These are phyloP conservation scores for Globisporangium middletonii DNA, from an alignment of 352 stramenopile species.

Conservation along the genomic window DNA sequence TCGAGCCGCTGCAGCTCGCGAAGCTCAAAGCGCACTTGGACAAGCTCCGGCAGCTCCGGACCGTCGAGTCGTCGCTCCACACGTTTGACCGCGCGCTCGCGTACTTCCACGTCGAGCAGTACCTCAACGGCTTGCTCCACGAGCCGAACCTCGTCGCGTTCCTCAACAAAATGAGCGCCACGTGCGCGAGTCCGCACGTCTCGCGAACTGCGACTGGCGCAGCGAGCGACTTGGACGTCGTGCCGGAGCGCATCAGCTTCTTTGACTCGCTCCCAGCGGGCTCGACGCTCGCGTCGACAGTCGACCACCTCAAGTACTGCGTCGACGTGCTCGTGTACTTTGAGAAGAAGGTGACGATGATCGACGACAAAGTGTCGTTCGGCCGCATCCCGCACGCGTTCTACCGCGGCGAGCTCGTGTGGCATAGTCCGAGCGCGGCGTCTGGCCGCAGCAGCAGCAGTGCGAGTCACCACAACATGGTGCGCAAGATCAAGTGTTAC, in stretches of 20 bases:
- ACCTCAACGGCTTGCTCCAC: slow-evolving; percentile 73
- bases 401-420: slow-evolving; percentile 69
- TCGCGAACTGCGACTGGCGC: neutral
- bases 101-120: slow-evolving; percentile 82
- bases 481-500: slow-evolving; percentile 70
- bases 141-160: slow-evolving; percentile 55
- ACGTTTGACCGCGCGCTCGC: slow-evolving; percentile 73
- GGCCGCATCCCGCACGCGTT: slow-evolving; percentile 71
- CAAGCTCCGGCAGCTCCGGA: slow-evolving; percentile 68
- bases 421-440: slow-evolving; percentile 29
- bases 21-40: slow-evolving; percentile 64
- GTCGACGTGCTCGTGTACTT: slow-evolving; percentile 84
- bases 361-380: slow-evolving; percentile 53
- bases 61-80: slow-evolving; percentile 69
- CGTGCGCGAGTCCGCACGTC: slow-evolving; percentile 23
- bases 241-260: slow-evolving; percentile 61
- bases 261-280: slow-evolving; percentile 52
- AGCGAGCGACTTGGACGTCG: slow-evolving; percentile 42
- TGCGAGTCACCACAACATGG: slow-evolving; percentile 24
- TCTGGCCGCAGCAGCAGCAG: slow-evolving; percentile 11
- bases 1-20: slow-evolving; percentile 54
- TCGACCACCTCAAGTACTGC: slow-evolving; percentile 79
- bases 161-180: slow-evolving; percentile 68
- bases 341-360: slow-evolving; percentile 76
- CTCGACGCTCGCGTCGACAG: slow-evolving; percentile 42